Conservation (phyloP, 208 protist genomes). For the Phytomonas serpens region DNA sequence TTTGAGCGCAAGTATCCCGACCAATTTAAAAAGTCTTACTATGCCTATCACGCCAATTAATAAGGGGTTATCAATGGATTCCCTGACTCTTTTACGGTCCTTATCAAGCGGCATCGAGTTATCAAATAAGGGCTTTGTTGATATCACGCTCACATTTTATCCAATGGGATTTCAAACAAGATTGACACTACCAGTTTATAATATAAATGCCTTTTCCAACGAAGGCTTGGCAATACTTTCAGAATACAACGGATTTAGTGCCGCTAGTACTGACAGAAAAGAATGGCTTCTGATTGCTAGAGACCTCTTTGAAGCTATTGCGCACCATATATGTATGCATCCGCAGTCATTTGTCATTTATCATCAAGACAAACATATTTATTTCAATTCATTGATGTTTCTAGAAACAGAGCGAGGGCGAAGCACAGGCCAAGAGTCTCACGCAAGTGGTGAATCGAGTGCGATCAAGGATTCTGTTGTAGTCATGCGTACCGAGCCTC, state of each 20-base stretch:
- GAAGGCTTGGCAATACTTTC: not conserved
- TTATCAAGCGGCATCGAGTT: not conserved
- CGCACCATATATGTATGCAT: constrained; percentile 38
- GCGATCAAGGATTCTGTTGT: not conserved
- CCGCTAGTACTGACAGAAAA: not conserved
- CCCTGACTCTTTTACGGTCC: not conserved
- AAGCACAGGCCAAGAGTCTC: not conserved
- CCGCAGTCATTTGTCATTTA: constrained; percentile 52
- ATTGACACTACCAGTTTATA: not conserved
- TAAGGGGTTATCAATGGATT: not conserved
- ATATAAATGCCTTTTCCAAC: not conserved
- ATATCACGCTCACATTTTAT: constrained; percentile 3
- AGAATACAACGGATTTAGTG: not conserved
- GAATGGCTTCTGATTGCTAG: constrained; percentile 40
- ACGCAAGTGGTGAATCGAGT: not conserved
- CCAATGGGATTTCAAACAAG: not conserved
- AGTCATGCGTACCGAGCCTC: constrained; percentile 26
- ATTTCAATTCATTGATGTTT: constrained; percentile 47
- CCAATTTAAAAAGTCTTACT: not conserved
- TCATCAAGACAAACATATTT: constrained; percentile 43
- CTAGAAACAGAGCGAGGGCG: constrained; percentile 18
- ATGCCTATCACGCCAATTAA: not conserved
- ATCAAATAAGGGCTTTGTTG: not conserved
- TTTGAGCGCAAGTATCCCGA: not conserved
- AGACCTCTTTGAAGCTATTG: constrained; percentile 56